Evolutionary conservation across 495 filamentous ascomycete genomes (phyloP), one percentile per base, ranked within the genome.

Genomic region (Pseudoneurospora amorphoporcata): DNA sequence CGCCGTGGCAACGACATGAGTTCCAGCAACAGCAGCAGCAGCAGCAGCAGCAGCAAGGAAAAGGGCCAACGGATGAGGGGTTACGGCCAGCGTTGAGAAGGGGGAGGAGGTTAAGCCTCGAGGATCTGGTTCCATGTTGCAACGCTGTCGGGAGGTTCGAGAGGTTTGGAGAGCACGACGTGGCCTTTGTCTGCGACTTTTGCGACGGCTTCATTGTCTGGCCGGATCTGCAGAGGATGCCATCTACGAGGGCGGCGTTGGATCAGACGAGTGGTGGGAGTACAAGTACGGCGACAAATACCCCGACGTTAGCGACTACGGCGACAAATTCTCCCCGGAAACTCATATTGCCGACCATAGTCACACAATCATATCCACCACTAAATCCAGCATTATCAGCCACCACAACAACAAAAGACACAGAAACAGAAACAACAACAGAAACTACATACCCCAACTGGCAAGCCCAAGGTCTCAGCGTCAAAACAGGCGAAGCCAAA

Each of bases 121-220:
- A 84, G 69, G 78, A 79, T 71, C 74, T 84, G 2, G 72, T 79
- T 2, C 79, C 82, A 10, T 65, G 41, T 29, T 85, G 83, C 74
- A 83, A 83, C 35, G 72, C 75, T 5, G 76, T 83, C 7, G 83
- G 83, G 8, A 72, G 76, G 14, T 85, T 86, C 69, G 79, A 84
- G 76, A 78, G 82, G 7, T 76, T 84, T 32, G 79, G 76, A 35
- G 76, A 79, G n/a, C 73, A 68, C n/a, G 83, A 85, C 72, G 81
- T 82, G 19, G 84, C 84, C 2, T 86, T 85, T 70, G 79, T 85
- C 0, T 86, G 84, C 74, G 81, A 86, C 74, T 86, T 82, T 72
- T 86, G 84, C 79, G 82, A 85, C 74, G 84, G 84, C 8, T 82
- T 80, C 47, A 72, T 86, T 14, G 77, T 86, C 32, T 86, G 84